phyloP scores from a whole-genome alignment of 148 eudicot species.

The Linanthus parryae region DNA sequence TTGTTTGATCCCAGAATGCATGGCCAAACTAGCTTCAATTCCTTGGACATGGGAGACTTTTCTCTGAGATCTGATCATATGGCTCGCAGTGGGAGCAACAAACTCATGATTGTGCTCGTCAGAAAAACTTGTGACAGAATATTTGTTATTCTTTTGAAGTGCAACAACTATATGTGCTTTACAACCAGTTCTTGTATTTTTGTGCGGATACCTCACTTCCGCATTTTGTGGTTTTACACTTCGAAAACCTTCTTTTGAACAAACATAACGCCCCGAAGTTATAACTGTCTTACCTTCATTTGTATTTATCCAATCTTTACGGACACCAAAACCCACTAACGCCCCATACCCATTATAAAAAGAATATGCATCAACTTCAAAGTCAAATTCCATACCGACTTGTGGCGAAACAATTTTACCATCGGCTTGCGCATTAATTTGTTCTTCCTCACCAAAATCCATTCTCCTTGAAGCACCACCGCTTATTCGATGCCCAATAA shows the following conservation, averaged over 20 bases:
- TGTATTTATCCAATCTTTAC: constrained; percentile 38
- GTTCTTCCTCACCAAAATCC: too few species aligned
- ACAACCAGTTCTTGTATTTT: constrained; percentile 39
- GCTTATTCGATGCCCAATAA: too few species aligned
- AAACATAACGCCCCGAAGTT: constrained; percentile 32
- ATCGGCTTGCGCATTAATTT: too few species aligned
- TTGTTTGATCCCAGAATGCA: constrained; percentile 3
- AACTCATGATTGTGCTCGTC: constrained; percentile 27
- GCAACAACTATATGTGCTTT: constrained; percentile 33
- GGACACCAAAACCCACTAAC: constrained; percentile 29
- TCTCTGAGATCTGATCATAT: not conserved
- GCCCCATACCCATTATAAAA: constrained; percentile 28
- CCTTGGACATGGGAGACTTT: not conserved
- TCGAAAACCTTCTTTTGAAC: constrained; percentile 35
- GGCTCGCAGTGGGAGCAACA: constrained; percentile 3
- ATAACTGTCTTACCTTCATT: constrained; percentile 33
- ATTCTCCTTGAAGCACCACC: too few species aligned
- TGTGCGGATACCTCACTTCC: constrained; percentile 33
- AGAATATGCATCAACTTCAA: constrained; percentile 28
- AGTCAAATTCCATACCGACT: constrained; percentile 27
- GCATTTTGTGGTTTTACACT: too few species aligned
- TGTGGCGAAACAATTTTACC: too few species aligned
- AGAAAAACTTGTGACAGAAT: constrained; percentile 22
- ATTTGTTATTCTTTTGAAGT: constrained; percentile 29
- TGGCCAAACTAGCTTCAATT: constrained; percentile 5